These are phyloP conservation scores for Lojkania enalia DNA, from an alignment of 2,329 filamentous ascomycete genomes.

Conservation along the genomic window DNA sequence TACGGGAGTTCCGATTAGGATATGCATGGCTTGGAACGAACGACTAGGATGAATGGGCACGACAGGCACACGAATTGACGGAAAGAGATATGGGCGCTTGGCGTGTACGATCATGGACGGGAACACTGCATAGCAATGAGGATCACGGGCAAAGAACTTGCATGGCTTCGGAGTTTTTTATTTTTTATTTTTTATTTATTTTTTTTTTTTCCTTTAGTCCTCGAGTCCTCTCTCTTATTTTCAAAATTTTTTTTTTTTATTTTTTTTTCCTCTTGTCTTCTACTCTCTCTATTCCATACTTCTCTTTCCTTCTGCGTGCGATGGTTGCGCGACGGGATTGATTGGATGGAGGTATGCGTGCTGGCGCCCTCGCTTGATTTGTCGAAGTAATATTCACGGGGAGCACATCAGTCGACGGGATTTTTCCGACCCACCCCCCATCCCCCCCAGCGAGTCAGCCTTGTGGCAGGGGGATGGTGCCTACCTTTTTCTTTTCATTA, in stretches of 20 bases:
- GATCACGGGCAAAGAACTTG: constrained; percentile 20
- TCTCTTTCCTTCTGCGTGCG: background rate
- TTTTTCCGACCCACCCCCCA: too few relatives aligned
- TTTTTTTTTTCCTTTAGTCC: constrained; percentile 1
- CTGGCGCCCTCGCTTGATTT: too few relatives aligned
- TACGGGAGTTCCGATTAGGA: constrained; percentile 30
- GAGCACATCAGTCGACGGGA: too few relatives aligned
- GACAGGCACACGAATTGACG: constrained; percentile 11
- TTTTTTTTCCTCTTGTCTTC: constrained; percentile 2
- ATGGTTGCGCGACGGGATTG: too few relatives aligned
- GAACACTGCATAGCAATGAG: constrained; percentile 23
- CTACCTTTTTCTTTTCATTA: too few relatives aligned
- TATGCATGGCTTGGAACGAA: constrained; percentile 14
- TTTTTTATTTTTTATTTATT: constrained; percentile 2
- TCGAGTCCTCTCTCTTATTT: background rate
- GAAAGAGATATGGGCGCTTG: constrained; percentile 13
- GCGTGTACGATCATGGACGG: constrained; percentile 31
- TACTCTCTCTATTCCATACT: background rate
- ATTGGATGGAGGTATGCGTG: too few relatives aligned
- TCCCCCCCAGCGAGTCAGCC: too few relatives aligned
- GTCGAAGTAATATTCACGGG: too few relatives aligned
- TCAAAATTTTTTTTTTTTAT: constrained; percentile 5
- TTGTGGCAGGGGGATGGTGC: too few relatives aligned
- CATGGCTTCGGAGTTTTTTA: constrained; percentile 19
- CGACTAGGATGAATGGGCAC: constrained; percentile 11